Base-by-base conservation (phyloP, 1,284 basidiomycete species). In the Leccinum pachyderme region DNA sequence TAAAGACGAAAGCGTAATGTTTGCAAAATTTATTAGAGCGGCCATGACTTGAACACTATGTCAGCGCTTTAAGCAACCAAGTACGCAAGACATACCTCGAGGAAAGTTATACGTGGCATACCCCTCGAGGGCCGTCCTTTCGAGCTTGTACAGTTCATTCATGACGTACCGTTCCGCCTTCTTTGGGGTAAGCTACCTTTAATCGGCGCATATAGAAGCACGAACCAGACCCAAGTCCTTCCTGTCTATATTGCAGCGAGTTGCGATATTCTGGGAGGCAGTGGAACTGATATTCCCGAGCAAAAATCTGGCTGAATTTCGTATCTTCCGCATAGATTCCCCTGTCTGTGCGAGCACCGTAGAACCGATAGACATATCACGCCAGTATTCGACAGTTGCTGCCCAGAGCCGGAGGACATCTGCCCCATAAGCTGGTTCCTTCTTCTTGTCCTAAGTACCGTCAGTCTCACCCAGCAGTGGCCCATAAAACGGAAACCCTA, bases 361-460 rank as follows among this genome's bases (percentile, higher is more conserved):
- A 0, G 86, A 83, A 0, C 95, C 91, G 51, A 99, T 88, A 1
- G 91, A 84, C 69, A 91, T 90, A 70, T 99, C 96, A 29, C 83
- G 83, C 65, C 91, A 90, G 65, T 93, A 97, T 63, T 98, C 95
- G 22, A 93, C 89, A 0, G 91, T 90, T 1, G 94, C 94, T 4
- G 84, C 91, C 96, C 97, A 99, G 13, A 97, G 76, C 5, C 97
- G 83, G 27, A 99, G 78, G 1, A 90, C 83, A 65, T 98, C 96
- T 4, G 90, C 80, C 0, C 97, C 96, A 67, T 93, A 91, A 0
- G 85, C 84, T 1, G 92, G 88, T 37, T 87, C 77, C 58, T 80
- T 83, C 62, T 83, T 87, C 63, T 79, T 78, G 63, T 89, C 76
- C 88, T 93, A 50, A 22, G 56, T 47, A 6, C 49, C 28, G 29